A percentile compares a stretch with the other conserved stretches of the same genome.
Evolutionary conservation across 1,284 basidiomycete species (phyloP).

Genomic region (Rhodotorula sp.): DNA sequence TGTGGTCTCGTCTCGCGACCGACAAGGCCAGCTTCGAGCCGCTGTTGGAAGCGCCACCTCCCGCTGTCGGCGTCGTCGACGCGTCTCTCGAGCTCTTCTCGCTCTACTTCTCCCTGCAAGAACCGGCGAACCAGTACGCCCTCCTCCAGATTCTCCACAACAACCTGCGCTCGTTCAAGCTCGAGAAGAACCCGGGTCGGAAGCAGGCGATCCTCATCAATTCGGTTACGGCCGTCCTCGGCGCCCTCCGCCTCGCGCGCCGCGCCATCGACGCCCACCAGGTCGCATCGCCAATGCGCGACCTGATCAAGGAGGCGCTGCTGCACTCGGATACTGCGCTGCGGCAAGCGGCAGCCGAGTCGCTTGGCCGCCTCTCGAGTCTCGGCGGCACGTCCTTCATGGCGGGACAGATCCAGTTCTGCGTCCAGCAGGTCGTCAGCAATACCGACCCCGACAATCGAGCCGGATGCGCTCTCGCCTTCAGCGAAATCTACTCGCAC

Average conservation of each 20-base stretch:
- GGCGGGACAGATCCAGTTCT: conserved; percentile 80
- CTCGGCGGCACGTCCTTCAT: conserved; percentile 82
- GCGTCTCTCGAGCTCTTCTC: conserved; percentile 83
- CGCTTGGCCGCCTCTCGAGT: conserved; percentile 81
- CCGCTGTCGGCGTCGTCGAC: conserved; percentile 81
- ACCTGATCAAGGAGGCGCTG: conserved; percentile 64
- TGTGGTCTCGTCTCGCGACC: conserved; percentile 19
- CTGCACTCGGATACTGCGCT: conserved; percentile 76
- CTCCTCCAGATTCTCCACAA: conserved; percentile 62
- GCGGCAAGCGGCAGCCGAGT: conserved; percentile 79
- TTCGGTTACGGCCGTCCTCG: conserved; percentile 71
- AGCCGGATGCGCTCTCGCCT: conserved; percentile 89
- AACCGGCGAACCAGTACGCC: conserved; percentile 64
- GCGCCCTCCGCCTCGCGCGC: conserved; percentile 59
- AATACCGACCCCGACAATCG: conserved; percentile 91
- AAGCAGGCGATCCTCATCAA: conserved; percentile 84
- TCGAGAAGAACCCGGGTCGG: conserved; percentile 86
- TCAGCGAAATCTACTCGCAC: conserved; percentile 88
- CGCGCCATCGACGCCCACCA: conserved; percentile 30
- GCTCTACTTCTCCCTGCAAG: conserved; percentile 72
- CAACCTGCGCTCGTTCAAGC: conserved; percentile 67
- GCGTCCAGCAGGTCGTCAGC: conserved; percentile 93
- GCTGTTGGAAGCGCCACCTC: conserved; percentile 61
- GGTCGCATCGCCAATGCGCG: conserved; percentile 39
- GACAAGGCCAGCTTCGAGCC: conserved; percentile 11